Percentiles rank a stretch among this genome's conserved stretches.
These are phyloP conservation scores for Trichocladium antarcticum DNA, from an alignment of 495 filamentous ascomycete genomes.

Conservation along the genomic window DNA sequence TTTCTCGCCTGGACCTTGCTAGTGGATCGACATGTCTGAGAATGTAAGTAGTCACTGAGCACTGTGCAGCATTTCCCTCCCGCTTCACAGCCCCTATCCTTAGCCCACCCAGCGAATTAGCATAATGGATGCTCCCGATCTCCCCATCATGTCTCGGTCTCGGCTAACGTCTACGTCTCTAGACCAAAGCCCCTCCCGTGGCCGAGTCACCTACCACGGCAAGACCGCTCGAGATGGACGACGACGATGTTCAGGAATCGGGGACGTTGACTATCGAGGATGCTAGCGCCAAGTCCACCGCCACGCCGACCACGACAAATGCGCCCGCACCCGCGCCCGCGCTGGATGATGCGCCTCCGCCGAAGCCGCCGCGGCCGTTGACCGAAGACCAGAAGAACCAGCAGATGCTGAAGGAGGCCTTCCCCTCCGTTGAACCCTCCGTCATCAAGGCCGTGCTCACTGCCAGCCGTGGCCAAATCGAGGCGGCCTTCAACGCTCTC, in stretches of 20 bases:
- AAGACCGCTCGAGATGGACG: slow-evolving; percentile 73
- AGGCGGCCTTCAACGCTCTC: slow-evolving; percentile 92
- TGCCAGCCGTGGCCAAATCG: slow-evolving; percentile 78
- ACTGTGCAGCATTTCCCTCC: no score
- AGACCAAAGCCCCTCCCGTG: slow-evolving; percentile 28
- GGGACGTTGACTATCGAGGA: slow-evolving; percentile 34
- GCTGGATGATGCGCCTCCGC: slow-evolving; percentile 48
- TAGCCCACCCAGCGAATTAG: no score
- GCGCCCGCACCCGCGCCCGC: slow-evolving; percentile 29
- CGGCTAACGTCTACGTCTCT: slow-evolving; percentile 3
- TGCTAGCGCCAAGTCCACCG: slow-evolving; percentile 23
- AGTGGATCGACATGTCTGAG: no score
- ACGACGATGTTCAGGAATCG: slow-evolving; percentile 63
- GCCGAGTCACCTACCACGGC: slow-evolving; percentile 81
- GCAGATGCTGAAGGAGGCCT: slow-evolving; percentile 85
- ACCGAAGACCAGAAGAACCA: slow-evolving; percentile 73
- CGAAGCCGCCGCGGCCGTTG: slow-evolving; percentile 81
- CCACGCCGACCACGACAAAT: slow-evolving; percentile 28
- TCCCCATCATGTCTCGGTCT: not conserved
- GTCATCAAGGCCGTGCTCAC: slow-evolving; percentile 82
- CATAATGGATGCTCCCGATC: slow-evolving; percentile 1
- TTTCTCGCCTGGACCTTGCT: no score
- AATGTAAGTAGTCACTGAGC: no score
- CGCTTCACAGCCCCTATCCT: no score
- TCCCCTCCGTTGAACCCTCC: slow-evolving; percentile 66